phyloP scores from a whole-genome alignment of 805 yeast species.

The Isabelozyma rhagii region DNA sequence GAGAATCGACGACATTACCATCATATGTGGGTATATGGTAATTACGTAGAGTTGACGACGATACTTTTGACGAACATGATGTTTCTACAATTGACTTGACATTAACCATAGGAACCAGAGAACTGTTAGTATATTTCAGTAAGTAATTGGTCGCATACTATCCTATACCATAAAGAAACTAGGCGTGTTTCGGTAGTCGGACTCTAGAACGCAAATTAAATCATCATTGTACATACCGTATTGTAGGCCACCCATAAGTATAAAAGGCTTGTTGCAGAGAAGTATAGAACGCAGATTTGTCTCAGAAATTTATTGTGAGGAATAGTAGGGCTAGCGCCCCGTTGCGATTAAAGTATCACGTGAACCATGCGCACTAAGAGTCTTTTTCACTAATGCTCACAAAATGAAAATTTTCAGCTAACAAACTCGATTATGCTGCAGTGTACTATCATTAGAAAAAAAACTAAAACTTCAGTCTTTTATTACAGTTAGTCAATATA shows the following conservation, averaged over 20 bases:
- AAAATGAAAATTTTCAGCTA: background rate
- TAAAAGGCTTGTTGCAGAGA: too few species aligned
- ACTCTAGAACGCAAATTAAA: constrained; percentile 49
- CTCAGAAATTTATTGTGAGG: background rate
- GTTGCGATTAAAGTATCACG: background rate
- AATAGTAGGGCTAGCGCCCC: background rate
- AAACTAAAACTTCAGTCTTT: background rate
- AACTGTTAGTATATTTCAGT: constrained; percentile 6
- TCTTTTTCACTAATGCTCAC: background rate
- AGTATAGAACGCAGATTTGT: too few species aligned
- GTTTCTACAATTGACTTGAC: too few species aligned
- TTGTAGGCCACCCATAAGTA: background rate
- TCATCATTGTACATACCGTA: constrained; percentile 30
- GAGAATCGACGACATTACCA: too few species aligned
- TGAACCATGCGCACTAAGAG: background rate
- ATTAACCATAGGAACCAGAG: too few species aligned
- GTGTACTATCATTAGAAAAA: background rate
- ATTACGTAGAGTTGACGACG: too few species aligned
- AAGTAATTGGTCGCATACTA: constrained; percentile 39
- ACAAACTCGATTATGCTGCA: background rate
- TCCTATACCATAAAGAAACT: constrained; percentile 35
- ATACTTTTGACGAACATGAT: too few species aligned
- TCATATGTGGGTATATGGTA: too few species aligned
- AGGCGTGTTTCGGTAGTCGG: constrained; percentile 40
- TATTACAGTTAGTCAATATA: constrained; percentile 4